Conservation (phyloP, 1,139 yeast species). For the Debaryomyces nepalensis region DNA sequence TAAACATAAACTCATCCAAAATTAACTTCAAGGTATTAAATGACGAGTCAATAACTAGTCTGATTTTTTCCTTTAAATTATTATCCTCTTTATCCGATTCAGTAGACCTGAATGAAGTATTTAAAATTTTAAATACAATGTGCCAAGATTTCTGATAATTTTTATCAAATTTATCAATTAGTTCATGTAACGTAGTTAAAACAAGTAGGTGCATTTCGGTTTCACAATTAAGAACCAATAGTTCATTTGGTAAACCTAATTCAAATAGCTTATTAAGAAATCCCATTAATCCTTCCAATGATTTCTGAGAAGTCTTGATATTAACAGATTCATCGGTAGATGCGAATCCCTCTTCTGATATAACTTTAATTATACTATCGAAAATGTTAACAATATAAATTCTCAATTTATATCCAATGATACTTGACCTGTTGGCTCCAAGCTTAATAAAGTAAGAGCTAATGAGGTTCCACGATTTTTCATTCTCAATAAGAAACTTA, state of each 20-base stretch:
- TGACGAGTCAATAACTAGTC: slow-evolving; percentile 59
- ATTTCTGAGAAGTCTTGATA: slow-evolving; percentile 37
- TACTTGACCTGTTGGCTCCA: slow-evolving; percentile 35
- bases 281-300: slow-evolving; percentile 40
- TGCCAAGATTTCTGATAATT: slow-evolving; percentile 69
- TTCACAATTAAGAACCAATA: slow-evolving; percentile 54
- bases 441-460: slow-evolving; percentile 46
- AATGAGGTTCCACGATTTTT: slow-evolving; percentile 51
- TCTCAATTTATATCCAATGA: slow-evolving; percentile 48
- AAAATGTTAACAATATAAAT: slow-evolving; percentile 52
- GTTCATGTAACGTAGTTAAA: slow-evolving; percentile 64
- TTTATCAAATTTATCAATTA: slow-evolving; percentile 72
- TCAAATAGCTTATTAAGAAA: slow-evolving; percentile 39
- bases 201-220: slow-evolving; percentile 68
- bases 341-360: slow-evolving; percentile 54
- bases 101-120: slow-evolving; percentile 62
- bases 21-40: slow-evolving; percentile 82
- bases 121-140: slow-evolving; percentile 67
- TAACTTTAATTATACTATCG: slow-evolving; percentile 50
- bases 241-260: slow-evolving; percentile 46
- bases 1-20: slow-evolving; percentile 78
- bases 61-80: slow-evolving; percentile 46
- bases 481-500: slow-evolving; percentile 49
- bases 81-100: slow-evolving; percentile 28
- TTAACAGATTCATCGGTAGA: slow-evolving; percentile 22